Percentiles rank a stretch among this genome's conserved stretches.
Conservation (phyloP, 2,329 filamentous ascomycete species). For the Talaromyces atroroseus region DNA sequence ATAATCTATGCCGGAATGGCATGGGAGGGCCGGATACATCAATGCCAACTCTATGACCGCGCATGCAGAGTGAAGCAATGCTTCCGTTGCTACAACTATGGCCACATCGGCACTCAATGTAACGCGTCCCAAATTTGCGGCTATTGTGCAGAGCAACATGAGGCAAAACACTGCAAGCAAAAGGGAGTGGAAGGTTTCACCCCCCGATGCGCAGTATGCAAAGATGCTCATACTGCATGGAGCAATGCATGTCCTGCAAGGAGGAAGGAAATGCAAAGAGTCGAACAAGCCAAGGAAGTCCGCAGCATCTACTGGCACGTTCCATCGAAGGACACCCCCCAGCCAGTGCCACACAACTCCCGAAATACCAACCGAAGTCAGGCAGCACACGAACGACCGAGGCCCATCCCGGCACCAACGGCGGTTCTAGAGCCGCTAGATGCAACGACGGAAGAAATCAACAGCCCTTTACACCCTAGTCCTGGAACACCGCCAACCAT, state of each 20-base stretch:
- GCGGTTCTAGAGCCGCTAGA: no score
- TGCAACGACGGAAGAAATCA: no score
- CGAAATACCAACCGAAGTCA: no score
- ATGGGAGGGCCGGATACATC: constrained; percentile 18
- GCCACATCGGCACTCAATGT: constrained; percentile 22
- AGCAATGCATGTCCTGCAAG: constrained; percentile 23
- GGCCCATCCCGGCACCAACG: no score
- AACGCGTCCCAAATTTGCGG: constrained; percentile 19
- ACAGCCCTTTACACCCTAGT: no score
- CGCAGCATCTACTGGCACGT: not conserved
- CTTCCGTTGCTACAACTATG: constrained; percentile 22
- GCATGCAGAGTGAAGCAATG: constrained; percentile 24
- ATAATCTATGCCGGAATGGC: constrained; percentile 22
- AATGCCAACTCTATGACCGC: constrained; percentile 22
- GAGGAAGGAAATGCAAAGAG: constrained; percentile 18
- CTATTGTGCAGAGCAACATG: constrained; percentile 21
- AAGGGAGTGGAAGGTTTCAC: constrained; percentile 16
- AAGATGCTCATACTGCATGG: constrained; percentile 22
- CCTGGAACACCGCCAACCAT: no score
- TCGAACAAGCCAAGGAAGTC: not conserved
- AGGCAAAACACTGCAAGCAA: constrained; percentile 19
- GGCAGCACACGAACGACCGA: no score
- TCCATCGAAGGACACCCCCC: not conserved
- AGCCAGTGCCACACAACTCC: no score
- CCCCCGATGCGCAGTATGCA: constrained; percentile 20